Percentiles rank a stretch among this genome's conserved stretches.
These are phyloP conservation scores for Tricholomella constricta DNA, from an alignment of 768 basidiomycete species.

Conservation along the genomic window DNA sequence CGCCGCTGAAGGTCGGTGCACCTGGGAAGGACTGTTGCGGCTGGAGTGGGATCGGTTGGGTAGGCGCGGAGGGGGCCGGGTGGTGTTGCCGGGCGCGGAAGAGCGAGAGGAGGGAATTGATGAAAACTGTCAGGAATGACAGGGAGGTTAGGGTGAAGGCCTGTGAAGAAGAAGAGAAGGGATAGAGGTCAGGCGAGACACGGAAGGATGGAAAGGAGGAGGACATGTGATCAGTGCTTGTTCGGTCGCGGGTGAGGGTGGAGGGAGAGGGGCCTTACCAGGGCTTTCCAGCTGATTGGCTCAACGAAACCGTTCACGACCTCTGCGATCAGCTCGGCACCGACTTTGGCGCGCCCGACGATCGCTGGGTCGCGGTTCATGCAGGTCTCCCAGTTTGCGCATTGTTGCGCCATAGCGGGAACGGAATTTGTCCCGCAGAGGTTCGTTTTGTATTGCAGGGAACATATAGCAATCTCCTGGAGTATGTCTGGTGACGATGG, in stretches of 20 bases:
- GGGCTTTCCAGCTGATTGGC: slow-evolving; percentile 95
- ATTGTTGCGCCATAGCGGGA: slow-evolving; percentile 87
- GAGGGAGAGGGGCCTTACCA: slow-evolving; percentile 53
- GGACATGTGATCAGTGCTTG: slow-evolving; percentile 15
- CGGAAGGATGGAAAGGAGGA: neutral
- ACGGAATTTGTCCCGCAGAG: slow-evolving; percentile 74
- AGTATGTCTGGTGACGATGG: slow-evolving; percentile 65
- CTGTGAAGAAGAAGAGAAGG: slow-evolving; percentile 35
- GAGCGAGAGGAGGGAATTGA: slow-evolving; percentile 77
- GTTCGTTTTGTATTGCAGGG: slow-evolving; percentile 79
- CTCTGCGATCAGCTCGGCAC: slow-evolving; percentile 94
- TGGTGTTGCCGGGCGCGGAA: slow-evolving; percentile 70
- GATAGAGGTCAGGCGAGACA: neutral
- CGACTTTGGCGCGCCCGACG: slow-evolving; percentile 85
- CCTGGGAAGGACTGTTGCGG: slow-evolving; percentile 34
- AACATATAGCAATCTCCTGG: slow-evolving; percentile 89
- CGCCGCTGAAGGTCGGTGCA: slow-evolving; percentile 43
- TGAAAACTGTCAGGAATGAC: slow-evolving; percentile 75
- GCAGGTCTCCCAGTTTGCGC: slow-evolving; percentile 88
- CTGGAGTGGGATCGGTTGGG: slow-evolving; percentile 26
- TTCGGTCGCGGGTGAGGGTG: neutral
- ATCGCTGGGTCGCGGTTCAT: slow-evolving; percentile 94
- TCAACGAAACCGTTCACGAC: slow-evolving; percentile 97
- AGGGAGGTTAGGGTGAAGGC: slow-evolving; percentile 75
- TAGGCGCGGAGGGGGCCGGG: slow-evolving; percentile 32